Conservation (phyloP, 208 protist species). For the Tritrichomonas foetus region DNA sequence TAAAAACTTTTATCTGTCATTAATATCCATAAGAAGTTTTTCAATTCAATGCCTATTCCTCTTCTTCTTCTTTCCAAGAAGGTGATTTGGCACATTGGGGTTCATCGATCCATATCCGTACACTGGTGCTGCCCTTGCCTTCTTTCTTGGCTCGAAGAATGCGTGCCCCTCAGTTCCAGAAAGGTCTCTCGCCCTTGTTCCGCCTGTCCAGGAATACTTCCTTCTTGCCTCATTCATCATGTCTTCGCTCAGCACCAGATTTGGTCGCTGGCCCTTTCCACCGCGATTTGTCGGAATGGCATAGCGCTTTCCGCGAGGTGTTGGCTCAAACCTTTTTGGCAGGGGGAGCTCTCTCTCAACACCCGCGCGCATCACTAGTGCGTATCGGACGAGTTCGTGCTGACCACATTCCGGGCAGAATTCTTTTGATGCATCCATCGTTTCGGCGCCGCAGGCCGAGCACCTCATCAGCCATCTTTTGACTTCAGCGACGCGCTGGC, state of each 20-base stretch:
- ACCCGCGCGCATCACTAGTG: neutral
- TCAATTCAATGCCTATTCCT: neutral
- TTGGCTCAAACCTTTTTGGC: slow-evolving; percentile 7
- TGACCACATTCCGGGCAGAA: slow-evolving; percentile 33
- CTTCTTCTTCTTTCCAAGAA: slow-evolving; percentile 33
- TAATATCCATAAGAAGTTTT: too few relatives aligned
- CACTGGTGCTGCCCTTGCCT: neutral
- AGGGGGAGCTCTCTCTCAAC: neutral
- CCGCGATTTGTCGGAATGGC: neutral
- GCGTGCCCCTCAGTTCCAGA: neutral
- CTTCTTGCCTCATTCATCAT: neutral
- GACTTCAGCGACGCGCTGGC: neutral
- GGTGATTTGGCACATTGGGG: neutral
- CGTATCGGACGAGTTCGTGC: neutral
- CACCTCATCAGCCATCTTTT: slow-evolving; percentile 28
- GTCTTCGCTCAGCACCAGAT: neutral
- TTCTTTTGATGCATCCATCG: slow-evolving; percentile 12
- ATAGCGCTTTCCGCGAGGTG: neutral
- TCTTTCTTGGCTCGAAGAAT: slow-evolving; percentile 27
- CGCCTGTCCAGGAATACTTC: neutral
- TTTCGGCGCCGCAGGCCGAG: neutral
- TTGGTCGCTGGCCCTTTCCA: neutral
- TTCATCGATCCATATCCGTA: neutral
- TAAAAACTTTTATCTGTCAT: too few relatives aligned
- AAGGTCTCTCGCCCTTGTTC: neutral